A percentile compares a stretch with the other conserved stretches of the same genome.
These are phyloP conservation scores for Silybum marianum DNA, from an alignment of 129 eudicot species.

Conservation along the genomic window DNA sequence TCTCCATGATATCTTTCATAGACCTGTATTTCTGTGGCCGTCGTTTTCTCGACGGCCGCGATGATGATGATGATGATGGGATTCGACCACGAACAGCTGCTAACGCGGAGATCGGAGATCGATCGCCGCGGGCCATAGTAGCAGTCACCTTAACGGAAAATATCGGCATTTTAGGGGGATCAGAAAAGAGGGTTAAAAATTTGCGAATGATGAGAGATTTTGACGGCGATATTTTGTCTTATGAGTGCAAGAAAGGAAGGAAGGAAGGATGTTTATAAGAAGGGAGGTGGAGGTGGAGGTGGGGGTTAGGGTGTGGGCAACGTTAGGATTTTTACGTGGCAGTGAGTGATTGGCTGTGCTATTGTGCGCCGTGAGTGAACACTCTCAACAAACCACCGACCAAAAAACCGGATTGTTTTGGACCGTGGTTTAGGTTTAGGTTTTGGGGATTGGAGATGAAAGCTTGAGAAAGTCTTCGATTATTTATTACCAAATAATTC, in stretches of 20 bases:
- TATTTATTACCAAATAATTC: not conserved
- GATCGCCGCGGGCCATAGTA: constrained; percentile 1
- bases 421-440: not conserved
- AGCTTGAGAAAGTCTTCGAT: not conserved
- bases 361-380: not conserved
- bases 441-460: not conserved
- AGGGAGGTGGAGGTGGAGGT: constrained; percentile 12
- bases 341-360: not conserved
- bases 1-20: constrained; percentile 44
- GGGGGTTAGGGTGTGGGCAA: not conserved
- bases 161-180: not conserved
- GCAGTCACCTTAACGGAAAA: not conserved
- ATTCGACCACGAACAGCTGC: not conserved
- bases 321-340: constrained; percentile 4
- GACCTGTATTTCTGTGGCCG: constrained; percentile 35
- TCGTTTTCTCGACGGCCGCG: not conserved
- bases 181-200: not conserved
- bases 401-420: not conserved
- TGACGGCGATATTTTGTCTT: not conserved
- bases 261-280: not conserved
- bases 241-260: not conserved
- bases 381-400: not conserved
- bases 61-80: not conserved
- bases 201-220: constrained; percentile 12
- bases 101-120: constrained; percentile 6